phyloP scores from a whole-genome alignment of 139 green algal species.

The Chlamydomonas eustigma region DNA sequence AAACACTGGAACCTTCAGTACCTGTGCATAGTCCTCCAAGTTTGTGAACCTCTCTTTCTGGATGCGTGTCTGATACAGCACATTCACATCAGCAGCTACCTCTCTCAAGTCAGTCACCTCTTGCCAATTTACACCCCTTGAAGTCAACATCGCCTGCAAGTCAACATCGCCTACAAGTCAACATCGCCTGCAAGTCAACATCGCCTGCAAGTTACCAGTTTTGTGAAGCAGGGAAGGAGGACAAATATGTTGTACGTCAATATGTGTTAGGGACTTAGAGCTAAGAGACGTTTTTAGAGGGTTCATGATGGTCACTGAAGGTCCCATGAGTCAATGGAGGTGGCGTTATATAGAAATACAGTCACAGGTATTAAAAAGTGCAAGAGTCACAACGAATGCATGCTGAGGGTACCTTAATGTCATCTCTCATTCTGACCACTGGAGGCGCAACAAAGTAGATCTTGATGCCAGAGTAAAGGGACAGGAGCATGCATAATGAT shows the following conservation, averaged over 20 bases:
- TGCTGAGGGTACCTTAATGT: constrained; percentile 99
- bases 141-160: constrained; percentile 46
- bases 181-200: constrained; percentile 20
- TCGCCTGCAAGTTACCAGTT: constrained; percentile 49
- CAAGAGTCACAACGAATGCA: too few species aligned
- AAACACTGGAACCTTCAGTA: too few species aligned
- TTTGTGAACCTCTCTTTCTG: constrained; percentile 94
- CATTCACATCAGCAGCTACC: constrained; percentile 77
- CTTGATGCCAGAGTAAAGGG: constrained; percentile 86
- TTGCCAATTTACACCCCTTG: constrained; percentile 72
- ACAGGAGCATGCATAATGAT: constrained; percentile 73
- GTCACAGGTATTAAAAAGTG: too few species aligned
- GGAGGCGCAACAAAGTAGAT: constrained; percentile 93
- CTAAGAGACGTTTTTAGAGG: too few species aligned
- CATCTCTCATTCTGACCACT: constrained; percentile 92
- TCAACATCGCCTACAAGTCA: constrained; percentile 47
- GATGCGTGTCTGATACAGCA: constrained; percentile 91
- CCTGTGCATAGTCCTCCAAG: constrained; percentile 76
- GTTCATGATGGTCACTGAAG: too few species aligned
- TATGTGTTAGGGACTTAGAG: too few species aligned
- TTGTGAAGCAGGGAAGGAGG: neutral
- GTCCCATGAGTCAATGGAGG: too few species aligned
- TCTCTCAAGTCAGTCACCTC: constrained; percentile 72
- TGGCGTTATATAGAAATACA: too few species aligned
- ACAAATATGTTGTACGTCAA: neutral